phyloP scores from a whole-genome alignment of 1,284 basidiomycete species.

The Ceratobasidium sp. region DNA sequence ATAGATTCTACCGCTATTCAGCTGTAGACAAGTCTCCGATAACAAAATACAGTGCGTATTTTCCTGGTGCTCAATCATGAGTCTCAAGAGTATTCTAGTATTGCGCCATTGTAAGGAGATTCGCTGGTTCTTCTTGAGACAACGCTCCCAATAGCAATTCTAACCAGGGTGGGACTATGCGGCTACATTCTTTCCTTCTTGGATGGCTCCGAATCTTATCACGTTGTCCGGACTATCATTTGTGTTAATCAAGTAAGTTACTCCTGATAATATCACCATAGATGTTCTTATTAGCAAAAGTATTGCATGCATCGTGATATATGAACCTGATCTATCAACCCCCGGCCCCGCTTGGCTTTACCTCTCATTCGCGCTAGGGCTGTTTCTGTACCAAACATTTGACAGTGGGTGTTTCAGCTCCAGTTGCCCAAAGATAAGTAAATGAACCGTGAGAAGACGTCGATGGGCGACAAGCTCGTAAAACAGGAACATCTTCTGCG shows the following conservation, averaged over 20 bases:
- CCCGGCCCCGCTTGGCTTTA: constrained; percentile 45
- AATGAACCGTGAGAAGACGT: constrained; percentile 40
- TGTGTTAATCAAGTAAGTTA: constrained; percentile 44
- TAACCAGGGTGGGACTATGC: constrained; percentile 44
- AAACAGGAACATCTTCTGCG: constrained; percentile 45
- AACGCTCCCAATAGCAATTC: not conserved
- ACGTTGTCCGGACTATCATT: constrained; percentile 44
- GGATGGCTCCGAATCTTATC: constrained; percentile 46
- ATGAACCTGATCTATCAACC: constrained; percentile 42
- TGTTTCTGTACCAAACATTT: constrained; percentile 47
- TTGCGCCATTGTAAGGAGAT: constrained; percentile 43
- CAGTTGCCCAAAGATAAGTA: not conserved
- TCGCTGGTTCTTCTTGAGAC: not conserved
- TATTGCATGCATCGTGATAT: constrained; percentile 40
- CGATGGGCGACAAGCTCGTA: constrained; percentile 45
- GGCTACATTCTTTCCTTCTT: constrained; percentile 43
- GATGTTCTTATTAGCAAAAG: not conserved
- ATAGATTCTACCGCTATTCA: constrained; percentile 41
- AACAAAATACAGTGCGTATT: constrained; percentile 44
- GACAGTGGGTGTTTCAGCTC: constrained; percentile 42
- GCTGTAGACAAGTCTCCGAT: constrained; percentile 45
- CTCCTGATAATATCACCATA: not conserved
- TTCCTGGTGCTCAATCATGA: not conserved
- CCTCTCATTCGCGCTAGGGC: constrained; percentile 44
- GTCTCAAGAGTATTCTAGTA: constrained; percentile 32